A percentile compares a stretch with the other conserved stretches of the same genome.
phyloP scores from a whole-genome alignment of 2,329 filamentous ascomycete species.

The Zalaria obscura region DNA sequence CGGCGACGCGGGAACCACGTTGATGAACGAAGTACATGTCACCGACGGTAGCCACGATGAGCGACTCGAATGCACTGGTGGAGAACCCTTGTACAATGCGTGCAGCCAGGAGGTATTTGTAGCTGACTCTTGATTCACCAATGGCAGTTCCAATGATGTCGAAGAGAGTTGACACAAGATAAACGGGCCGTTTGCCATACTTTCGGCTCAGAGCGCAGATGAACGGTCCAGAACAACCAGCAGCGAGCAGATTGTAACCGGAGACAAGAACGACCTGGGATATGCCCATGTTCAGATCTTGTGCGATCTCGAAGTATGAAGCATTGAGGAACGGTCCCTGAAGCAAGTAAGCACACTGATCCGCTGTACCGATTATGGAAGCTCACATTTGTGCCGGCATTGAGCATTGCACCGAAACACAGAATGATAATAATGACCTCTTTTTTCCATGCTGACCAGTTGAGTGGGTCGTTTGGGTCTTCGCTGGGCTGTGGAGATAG shows the following conservation, averaged over 20 bases:
- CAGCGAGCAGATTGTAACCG: conserved; percentile 9
- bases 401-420: conserved; percentile 14
- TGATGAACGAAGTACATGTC: conserved; percentile 14
- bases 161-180: conserved; percentile 9
- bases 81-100: conserved; percentile 11
- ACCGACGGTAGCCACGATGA: conserved; percentile 10
- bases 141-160: conserved; percentile 9
- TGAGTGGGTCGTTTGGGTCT: conserved; percentile 17
- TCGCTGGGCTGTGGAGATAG: conserved; percentile 13
- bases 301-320: conserved; percentile 6
- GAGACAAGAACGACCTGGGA: conserved; percentile 7
- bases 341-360: neutral
- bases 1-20: conserved; percentile 9
- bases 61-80: conserved; percentile 9
- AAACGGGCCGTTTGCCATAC: conserved; percentile 20
- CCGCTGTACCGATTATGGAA: neutral
- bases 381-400: conserved; percentile 20
- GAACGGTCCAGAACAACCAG: conserved; percentile 8
- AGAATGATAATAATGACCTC: conserved; percentile 13
- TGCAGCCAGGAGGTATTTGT: conserved; percentile 9
- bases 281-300: conserved; percentile 2
- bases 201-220: conserved; percentile 8
- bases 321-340: conserved; percentile 20
- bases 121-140: conserved; percentile 7
- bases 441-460: conserved; percentile 22